Percentiles rank a stretch among this genome's conserved stretches.
These are phyloP conservation scores for Podospora comata DNA, from an alignment of 495 filamentous ascomycete species.

Conservation along the genomic window DNA sequence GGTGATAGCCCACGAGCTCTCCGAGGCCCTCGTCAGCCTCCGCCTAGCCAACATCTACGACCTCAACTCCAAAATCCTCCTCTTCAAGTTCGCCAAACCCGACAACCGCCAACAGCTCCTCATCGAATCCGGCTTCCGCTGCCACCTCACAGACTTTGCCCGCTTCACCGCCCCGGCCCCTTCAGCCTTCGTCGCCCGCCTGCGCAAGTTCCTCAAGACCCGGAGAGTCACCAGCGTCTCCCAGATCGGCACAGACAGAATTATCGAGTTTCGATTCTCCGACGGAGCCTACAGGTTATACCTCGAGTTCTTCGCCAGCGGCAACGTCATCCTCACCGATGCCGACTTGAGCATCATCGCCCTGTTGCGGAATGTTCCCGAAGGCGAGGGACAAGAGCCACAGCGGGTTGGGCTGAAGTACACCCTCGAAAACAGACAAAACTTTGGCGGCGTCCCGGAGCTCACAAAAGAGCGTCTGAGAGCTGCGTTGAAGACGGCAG, in stretches of 20 bases:
- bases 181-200: slow-evolving; percentile 72
- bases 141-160: slow-evolving; percentile 85
- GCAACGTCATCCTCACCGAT: slow-evolving; percentile 91
- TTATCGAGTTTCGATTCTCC: slow-evolving; percentile 89
- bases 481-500: slow-evolving; percentile 63
- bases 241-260: slow-evolving; percentile 89
- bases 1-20: slow-evolving; percentile 93
- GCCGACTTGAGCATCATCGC: slow-evolving; percentile 72
- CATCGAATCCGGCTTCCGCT: slow-evolving; percentile 93
- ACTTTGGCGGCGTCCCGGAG: slow-evolving; percentile 67
- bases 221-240: slow-evolving; percentile 73
- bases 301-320: slow-evolving; percentile 89
- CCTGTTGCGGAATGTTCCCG: slow-evolving; percentile 73
- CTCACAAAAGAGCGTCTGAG: slow-evolving; percentile 69
- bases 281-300: slow-evolving; percentile 85
- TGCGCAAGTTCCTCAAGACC: slow-evolving; percentile 86
- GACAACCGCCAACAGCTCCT: slow-evolving; percentile 81
- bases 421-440: slow-evolving; percentile 76
- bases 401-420: slow-evolving; percentile 76
- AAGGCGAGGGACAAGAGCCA: slow-evolving; percentile 68
- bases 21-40: slow-evolving; percentile 65
- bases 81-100: slow-evolving; percentile 87
- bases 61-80: slow-evolving; percentile 88
- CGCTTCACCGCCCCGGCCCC: slow-evolving; percentile 79
- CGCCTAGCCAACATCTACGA: slow-evolving; percentile 94